Base-by-base conservation (phyloP, 2,329 filamentous ascomycete species). In the Tolypocladium nubicola region DNA sequence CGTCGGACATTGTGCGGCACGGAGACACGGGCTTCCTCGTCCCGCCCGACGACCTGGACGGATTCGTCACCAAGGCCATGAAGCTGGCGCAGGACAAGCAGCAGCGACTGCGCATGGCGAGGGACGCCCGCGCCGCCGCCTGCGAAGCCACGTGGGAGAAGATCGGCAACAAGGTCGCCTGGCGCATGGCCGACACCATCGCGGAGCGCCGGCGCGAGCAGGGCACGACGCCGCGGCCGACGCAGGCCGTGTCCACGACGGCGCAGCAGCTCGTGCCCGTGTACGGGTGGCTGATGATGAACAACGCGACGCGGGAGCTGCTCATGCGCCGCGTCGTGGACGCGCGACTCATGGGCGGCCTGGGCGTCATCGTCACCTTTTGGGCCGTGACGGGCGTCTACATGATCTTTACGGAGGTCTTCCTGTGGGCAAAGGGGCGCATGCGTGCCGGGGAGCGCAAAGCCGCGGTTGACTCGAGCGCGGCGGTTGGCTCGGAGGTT, bases 141-240 rank as follows among this genome's bases (percentile, higher is more conserved):
- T 80, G 80, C 59, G 76, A 84, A 53, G 84, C 82, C 3, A 88
- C 84, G 0, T 89, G 86, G 86, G 84, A 87, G 58, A 85, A 81
- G 71, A 86, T 88, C 68, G 86, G 87, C 71, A 86, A 86, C 63
- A 82, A 80, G 53, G 85, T 87, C 1, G 86, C 86, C 3, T 83
- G 82, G 78, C 79, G 81, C 58, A 81, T 88, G 71, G 73, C 77
- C 3, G 76, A 80, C 54, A 73, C 72, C n/a, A 79, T 82, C 53
- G 73, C 76, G 19, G 73, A 79, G 52, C 70, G 79, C 26, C 70
- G 73, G 53, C 66, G 62, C 33, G 73, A 73, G 57, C 59, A 62
- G 56, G 61, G 61, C 4, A 57, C 56, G 9, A 38, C 54, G 19
- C 56, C 55, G 41, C 59, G 58, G 4, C 53, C 61, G 26, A 53